Evolutionary conservation across 2,329 filamentous ascomycete genomes (phyloP).

Genomic region (Aspergillus ochraceoroseus): DNA sequence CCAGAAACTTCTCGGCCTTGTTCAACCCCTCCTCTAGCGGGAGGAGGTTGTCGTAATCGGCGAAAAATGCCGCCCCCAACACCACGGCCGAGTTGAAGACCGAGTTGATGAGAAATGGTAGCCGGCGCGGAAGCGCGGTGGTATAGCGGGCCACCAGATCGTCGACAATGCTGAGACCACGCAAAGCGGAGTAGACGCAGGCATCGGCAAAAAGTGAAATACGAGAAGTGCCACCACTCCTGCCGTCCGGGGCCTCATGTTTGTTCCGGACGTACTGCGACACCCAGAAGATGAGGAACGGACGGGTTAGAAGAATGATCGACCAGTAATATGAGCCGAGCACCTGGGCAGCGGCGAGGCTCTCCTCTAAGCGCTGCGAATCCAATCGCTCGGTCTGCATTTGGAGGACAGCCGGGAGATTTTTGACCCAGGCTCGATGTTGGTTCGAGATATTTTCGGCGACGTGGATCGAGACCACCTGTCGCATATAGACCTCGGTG

Average conservation of each 20-base stretch:
- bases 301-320: constrained; percentile 51
- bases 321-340: constrained; percentile 52
- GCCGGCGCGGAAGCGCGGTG: constrained; percentile 38
- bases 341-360: constrained; percentile 47
- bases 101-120: constrained; percentile 47
- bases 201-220: constrained; percentile 37
- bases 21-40: constrained; percentile 33
- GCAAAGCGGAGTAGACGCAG: constrained; percentile 44
- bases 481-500: constrained; percentile 43
- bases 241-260: constrained; percentile 19
- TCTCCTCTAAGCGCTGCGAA: constrained; percentile 33
- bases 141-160: constrained; percentile 32
- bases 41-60: constrained; percentile 42
- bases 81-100: constrained; percentile 46
- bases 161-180: constrained; percentile 40
- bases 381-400: constrained; percentile 46
- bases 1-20: constrained; percentile 35
- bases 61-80: constrained; percentile 45
- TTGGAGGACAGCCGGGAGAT: constrained; percentile 44
- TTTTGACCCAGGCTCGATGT: constrained; percentile 42
- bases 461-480: constrained; percentile 41
- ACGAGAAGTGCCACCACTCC: constrained; percentile 27
- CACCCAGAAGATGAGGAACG: constrained; percentile 51
- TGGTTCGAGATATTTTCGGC: constrained; percentile 43
- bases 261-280: constrained; percentile 38